Base-by-base conservation (phyloP, 345 rosid species). In the Acer saccharum region DNA sequence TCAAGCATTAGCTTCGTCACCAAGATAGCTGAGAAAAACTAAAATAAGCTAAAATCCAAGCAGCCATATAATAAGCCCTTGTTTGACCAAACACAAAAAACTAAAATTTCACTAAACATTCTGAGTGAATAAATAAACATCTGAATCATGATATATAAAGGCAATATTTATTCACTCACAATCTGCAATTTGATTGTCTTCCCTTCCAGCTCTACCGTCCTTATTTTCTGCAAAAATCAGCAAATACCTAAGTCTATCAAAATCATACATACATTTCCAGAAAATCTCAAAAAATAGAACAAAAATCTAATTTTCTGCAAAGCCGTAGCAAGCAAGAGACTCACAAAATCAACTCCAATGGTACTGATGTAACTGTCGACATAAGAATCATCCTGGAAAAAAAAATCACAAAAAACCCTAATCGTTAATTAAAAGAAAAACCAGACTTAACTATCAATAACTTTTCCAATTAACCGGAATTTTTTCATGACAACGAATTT, bases 281-380 rank as follows among this genome's bases (percentile, higher is more conserved):
- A 79, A 68, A 25, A 75, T 79, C 52, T n/a, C 60, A 63, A 65
- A 32, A 58, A 58, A 16, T 8, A n/a, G 20, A 18, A n/a, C 21
- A 58, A 58, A 58, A 18, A n/a, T 13, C 8, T 6, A 65, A 46
- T 8, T 8, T 8, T 46, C 50, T 46, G 50, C 50, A 46, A 10
- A 10, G 10, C 48, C 12, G 9, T 8, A 9, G 50, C 50, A 9
- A 69, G 60, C 72, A 41, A 69, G 41, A 69, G 68, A 74, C 97
- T 89, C 71, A 89, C 95, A 78, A 93, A 93, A 84, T 93, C 97
- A 80, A 93, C 97, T 78, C 97, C 97, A 64, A 91, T 91, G 74
- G 95, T 93, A 62, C 97, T 93, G 76, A 91, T 93, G 84, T 93
- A 93, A 78, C 94, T 91, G 80, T 93, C 95, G 54, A 93, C 84